Conservation (phyloP, 495 filamentous ascomycete genomes). For the Collariella sp. region DNA sequence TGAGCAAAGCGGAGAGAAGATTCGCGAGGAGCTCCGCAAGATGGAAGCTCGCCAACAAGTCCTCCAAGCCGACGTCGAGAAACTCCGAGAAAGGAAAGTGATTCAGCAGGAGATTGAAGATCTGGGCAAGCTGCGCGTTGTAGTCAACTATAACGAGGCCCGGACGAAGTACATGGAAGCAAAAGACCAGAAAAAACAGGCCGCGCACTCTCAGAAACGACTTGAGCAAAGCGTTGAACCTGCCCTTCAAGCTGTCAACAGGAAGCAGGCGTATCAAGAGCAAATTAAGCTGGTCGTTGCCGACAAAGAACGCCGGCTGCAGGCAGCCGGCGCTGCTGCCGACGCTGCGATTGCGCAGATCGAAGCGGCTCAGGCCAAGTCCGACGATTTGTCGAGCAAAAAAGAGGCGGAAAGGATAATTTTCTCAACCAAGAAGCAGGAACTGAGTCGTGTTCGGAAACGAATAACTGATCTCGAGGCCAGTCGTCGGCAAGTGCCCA, state of each 20-base stretch:
- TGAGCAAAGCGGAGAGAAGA: slow-evolving; percentile 47
- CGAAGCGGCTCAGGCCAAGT: slow-evolving; percentile 43
- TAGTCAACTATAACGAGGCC: slow-evolving; percentile 52
- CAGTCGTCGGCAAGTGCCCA: slow-evolving; percentile 37
- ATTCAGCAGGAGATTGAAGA: slow-evolving; percentile 58
- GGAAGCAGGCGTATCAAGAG: slow-evolving; percentile 53
- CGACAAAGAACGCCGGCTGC: slow-evolving; percentile 43
- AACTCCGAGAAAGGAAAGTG: slow-evolving; percentile 63
- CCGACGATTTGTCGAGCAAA: slow-evolving; percentile 37
- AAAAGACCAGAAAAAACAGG: slow-evolving; percentile 39
- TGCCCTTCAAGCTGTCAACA: slow-evolving; percentile 52
- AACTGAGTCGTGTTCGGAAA: slow-evolving; percentile 36
- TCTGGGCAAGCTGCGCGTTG: slow-evolving; percentile 55
- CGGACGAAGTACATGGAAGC: slow-evolving; percentile 34
- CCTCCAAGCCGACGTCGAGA: slow-evolving; percentile 73
- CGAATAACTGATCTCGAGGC: slow-evolving; percentile 39
- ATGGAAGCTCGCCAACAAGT: slow-evolving; percentile 67
- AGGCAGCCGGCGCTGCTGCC: slow-evolving; percentile 45
- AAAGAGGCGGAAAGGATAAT: slow-evolving; percentile 48
- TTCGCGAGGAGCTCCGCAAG: slow-evolving; percentile 53
- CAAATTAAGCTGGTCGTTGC: slow-evolving; percentile 42
- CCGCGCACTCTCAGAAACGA: slow-evolving; percentile 43
- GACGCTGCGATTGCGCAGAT: slow-evolving; percentile 41
- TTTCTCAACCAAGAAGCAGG: slow-evolving; percentile 43
- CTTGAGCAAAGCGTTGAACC: slow-evolving; percentile 59